phyloP scores from a whole-genome alignment of 441 rosid genomes.

The Codiaeum variegatum region DNA sequence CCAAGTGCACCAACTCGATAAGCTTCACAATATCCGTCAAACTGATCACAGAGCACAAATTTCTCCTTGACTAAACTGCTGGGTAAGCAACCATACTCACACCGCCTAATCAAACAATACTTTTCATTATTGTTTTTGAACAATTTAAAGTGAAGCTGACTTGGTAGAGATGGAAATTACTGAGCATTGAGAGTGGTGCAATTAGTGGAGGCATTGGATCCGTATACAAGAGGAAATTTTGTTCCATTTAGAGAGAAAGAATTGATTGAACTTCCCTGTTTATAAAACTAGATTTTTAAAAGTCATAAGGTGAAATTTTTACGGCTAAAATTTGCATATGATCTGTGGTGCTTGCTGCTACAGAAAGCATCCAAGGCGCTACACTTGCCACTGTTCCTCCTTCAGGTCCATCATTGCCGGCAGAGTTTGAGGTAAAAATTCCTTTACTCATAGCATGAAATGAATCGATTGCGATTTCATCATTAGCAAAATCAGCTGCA shows the following conservation, averaged over 20 bases:
- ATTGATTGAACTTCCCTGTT: constrained; percentile 50
- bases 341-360: constrained; percentile 50
- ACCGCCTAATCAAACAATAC: constrained; percentile 23
- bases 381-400: constrained; percentile 19
- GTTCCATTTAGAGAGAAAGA: constrained; percentile 28
- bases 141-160: no score
- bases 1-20: constrained; percentile 34
- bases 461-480: constrained; percentile 28
- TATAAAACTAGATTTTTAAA: no score
- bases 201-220: constrained; percentile 14
- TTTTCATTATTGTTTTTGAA: no score
- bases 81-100: constrained; percentile 24
- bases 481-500: not conserved
- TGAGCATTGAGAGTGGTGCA: constrained; percentile 14
- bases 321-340: constrained; percentile 1
- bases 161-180: constrained; percentile 20
- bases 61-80: constrained; percentile 31
- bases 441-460: constrained; percentile 44
- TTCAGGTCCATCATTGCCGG: constrained; percentile 40
- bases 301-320: no score
- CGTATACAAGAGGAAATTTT: constrained; percentile 36
- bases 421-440: constrained; percentile 35
- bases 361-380: constrained; percentile 50
- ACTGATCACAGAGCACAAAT: constrained; percentile 31
- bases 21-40: not conserved